phyloP scores from a whole-genome alignment of 2,329 filamentous ascomycete species.

The Akanthomyces dipterigenus region DNA sequence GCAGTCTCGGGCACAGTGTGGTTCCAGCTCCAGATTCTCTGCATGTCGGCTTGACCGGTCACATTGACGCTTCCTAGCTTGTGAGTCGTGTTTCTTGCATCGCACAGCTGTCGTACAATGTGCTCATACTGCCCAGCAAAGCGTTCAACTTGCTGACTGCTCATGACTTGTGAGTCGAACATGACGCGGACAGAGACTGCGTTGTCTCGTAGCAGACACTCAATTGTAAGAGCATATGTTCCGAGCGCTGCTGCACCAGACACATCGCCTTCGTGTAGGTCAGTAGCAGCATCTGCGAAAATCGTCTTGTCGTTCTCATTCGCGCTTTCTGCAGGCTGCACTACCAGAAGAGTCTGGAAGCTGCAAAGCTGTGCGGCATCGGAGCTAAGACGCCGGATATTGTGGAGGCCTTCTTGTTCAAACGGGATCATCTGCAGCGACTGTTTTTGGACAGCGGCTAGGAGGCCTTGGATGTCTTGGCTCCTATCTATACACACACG shows the following conservation, averaged over 20 bases:
- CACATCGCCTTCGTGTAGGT: background rate
- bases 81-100: background rate
- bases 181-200: background rate
- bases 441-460: constrained; percentile 14
- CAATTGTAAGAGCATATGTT: background rate
- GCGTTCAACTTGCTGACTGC: background rate
- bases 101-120: constrained; percentile 5
- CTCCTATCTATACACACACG: background rate
- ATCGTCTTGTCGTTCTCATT: background rate
- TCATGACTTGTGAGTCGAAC: background rate
- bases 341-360: constrained; percentile 19
- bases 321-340: background rate
- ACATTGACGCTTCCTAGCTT: background rate
- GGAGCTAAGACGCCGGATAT: constrained; percentile 8
- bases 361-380: constrained; percentile 11
- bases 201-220: background rate
- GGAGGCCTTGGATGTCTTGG: constrained; percentile 11
- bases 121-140: background rate
- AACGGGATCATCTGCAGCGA: constrained; percentile 1
- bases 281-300: background rate
- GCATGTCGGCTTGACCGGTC: background rate
- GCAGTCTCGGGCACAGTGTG: background rate
- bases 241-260: background rate
- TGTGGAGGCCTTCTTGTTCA: constrained; percentile 13
- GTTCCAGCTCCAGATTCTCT: background rate